Evolutionary conservation across 805 yeast species (phyloP).

Genomic region (Cyberlindnera mississippiensis): DNA sequence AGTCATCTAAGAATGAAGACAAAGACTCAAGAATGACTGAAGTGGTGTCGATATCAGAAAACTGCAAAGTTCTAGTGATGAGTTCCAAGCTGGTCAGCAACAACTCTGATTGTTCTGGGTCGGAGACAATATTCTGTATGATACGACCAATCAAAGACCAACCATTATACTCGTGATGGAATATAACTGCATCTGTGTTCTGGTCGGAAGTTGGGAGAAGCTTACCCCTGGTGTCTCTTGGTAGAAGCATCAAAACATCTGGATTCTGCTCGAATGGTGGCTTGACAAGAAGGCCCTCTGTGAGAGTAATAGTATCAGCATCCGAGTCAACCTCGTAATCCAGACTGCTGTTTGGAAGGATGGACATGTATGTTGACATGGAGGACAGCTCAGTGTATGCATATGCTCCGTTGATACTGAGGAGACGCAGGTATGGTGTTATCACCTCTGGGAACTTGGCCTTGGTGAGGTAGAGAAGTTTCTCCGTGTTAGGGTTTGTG

Average conservation of each 20-base stretch:
- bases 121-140: conserved; percentile 50
- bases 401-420: conserved; percentile 59
- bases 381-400: conserved; percentile 60
- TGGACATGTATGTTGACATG: conserved; percentile 59
- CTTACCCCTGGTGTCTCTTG: conserved; percentile 65
- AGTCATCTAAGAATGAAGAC: conserved; percentile 46
- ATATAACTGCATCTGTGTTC: conserved; percentile 47
- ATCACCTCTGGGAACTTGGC: conserved; percentile 73
- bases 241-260: conserved; percentile 41
- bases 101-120: conserved; percentile 36
- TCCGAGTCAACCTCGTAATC: conserved; percentile 44
- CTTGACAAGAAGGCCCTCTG: conserved; percentile 43
- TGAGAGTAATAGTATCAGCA: conserved; percentile 49
- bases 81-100: conserved; percentile 49
- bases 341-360: conserved; percentile 33
- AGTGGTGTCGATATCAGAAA: conserved; percentile 38
- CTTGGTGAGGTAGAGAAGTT: conserved; percentile 41
- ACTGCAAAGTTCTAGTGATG: conserved; percentile 42
- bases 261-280: conserved; percentile 54
- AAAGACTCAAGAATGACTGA: conserved; percentile 32
- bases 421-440: conserved; percentile 55
- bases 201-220: conserved; percentile 49
- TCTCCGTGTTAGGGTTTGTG: conserved; percentile 31
- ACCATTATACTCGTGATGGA: conserved; percentile 73
- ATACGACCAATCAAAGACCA: conserved; percentile 84